Percentiles rank a stretch among this genome's conserved stretches.
These are phyloP conservation scores for Dothistroma pini DNA, from an alignment of 2,329 filamentous ascomycete genomes.

Conservation along the genomic window DNA sequence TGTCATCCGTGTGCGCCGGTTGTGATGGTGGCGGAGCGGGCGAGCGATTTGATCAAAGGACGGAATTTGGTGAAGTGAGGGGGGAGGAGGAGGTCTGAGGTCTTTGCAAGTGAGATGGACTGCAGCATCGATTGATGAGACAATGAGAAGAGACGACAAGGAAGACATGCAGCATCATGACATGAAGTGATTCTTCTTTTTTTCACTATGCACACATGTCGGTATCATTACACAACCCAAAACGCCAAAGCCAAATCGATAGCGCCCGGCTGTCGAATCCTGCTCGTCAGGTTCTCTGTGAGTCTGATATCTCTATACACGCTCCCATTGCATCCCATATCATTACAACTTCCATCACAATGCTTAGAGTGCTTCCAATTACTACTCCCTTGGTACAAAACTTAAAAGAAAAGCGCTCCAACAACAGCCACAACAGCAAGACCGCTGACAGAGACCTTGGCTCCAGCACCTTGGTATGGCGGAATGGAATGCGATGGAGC, in stretches of 20 bases:
- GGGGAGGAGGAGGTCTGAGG: background rate
- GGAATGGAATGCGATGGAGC: background rate
- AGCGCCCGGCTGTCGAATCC: constrained; percentile 1
- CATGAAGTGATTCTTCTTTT: background rate
- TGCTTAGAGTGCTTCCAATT: background rate
- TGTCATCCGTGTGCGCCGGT: constrained; percentile 21
- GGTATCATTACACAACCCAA: background rate
- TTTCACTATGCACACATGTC: background rate
- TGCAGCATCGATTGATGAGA: background rate
- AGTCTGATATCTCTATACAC: constrained; percentile 1
- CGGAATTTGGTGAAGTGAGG: background rate
- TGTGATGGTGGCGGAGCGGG: constrained; percentile 31
- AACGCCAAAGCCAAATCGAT: background rate
- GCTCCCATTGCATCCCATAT: background rate
- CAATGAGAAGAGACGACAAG: background rate
- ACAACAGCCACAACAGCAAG: background rate
- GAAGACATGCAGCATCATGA: background rate
- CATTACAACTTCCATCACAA: background rate
- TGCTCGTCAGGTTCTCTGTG: background rate
- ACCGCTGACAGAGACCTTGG: constrained; percentile 1
- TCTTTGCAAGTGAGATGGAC: background rate
- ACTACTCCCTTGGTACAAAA: background rate
- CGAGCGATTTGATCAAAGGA: constrained; percentile 27
- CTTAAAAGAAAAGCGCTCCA: background rate
- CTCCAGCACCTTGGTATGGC: constrained; percentile 3